phyloP scores from a whole-genome alignment of 2,329 filamentous ascomycete species.

The Fusarium beomiforme region DNA sequence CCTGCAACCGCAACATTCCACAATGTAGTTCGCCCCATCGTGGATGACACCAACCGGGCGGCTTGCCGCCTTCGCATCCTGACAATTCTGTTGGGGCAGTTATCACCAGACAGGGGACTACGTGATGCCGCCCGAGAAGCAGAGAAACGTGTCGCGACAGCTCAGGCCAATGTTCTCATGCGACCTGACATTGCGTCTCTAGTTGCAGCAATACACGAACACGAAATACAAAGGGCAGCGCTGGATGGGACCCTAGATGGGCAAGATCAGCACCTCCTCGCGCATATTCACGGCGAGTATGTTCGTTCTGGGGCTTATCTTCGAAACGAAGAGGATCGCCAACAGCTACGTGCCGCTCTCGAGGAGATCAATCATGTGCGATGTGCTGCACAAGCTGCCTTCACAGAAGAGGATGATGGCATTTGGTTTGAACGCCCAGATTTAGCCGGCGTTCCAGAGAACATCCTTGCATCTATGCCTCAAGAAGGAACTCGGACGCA shows the following conservation, averaged over 20 bases:
- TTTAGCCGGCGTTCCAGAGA: not conserved
- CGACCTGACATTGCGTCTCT: not conserved
- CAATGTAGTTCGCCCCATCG: not conserved
- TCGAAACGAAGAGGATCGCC: not conserved
- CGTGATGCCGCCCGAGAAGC: not conserved
- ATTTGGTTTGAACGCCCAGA: not conserved
- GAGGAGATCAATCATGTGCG: not conserved
- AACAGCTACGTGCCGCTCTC: not conserved
- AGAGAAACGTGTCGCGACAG: not conserved
- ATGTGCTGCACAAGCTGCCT: not conserved
- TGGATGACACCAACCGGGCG: not conserved
- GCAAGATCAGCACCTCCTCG: not conserved
- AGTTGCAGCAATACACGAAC: not conserved
- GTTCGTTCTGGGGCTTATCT: not conserved
- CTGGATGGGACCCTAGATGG: not conserved
- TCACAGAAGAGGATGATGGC: not conserved
- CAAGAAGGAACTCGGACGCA: not conserved
- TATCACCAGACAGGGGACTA: not conserved
- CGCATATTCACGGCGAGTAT: not conserved
- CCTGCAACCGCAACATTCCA: not conserved
- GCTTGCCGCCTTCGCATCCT: not conserved
- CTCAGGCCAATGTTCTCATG: not conserved
- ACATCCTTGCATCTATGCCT: fast-evolving
- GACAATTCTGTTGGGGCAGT: not conserved
- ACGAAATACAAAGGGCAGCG: not conserved